Evolutionary conservation across 441 rosid genomes (phyloP).

Genomic region (Croton laevigatus): DNA sequence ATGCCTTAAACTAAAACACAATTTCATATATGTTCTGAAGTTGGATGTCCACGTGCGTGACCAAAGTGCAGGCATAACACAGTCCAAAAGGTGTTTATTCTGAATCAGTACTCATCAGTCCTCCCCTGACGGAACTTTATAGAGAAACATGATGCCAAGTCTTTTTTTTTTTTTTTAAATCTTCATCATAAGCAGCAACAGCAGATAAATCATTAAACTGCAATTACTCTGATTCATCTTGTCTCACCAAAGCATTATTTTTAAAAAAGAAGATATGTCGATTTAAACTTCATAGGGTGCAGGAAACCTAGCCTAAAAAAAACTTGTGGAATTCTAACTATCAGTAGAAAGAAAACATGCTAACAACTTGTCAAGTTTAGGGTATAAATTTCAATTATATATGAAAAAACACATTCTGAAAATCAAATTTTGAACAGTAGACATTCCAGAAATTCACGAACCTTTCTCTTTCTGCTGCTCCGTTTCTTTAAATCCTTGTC

Average conservation of each 20-base stretch:
- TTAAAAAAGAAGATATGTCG: neutral
- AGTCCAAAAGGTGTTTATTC: neutral
- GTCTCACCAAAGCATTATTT: neutral
- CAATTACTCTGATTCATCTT: neutral
- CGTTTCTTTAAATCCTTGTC: conserved; percentile 75
- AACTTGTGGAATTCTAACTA: neutral
- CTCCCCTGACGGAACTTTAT: neutral
- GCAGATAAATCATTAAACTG: neutral
- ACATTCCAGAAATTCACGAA: conserved; percentile 21
- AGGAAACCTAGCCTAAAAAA: neutral
- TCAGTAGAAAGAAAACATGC: neutral
- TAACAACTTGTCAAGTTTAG: neutral
- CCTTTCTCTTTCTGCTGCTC: conserved; percentile 89
- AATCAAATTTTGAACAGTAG: neutral
- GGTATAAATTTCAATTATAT: neutral
- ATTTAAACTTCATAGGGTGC: neutral
- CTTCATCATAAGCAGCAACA: neutral
- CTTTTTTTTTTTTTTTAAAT: neutral
- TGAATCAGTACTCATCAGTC: conserved; percentile 3
- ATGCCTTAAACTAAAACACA: neutral
- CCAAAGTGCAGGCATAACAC: neutral
- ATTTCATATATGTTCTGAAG: neutral
- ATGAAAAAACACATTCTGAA: neutral
- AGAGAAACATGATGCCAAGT: neutral
- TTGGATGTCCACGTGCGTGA: neutral